phyloP scores from a whole-genome alignment of 257 asterid species.

The Gentiana macrophylla region DNA sequence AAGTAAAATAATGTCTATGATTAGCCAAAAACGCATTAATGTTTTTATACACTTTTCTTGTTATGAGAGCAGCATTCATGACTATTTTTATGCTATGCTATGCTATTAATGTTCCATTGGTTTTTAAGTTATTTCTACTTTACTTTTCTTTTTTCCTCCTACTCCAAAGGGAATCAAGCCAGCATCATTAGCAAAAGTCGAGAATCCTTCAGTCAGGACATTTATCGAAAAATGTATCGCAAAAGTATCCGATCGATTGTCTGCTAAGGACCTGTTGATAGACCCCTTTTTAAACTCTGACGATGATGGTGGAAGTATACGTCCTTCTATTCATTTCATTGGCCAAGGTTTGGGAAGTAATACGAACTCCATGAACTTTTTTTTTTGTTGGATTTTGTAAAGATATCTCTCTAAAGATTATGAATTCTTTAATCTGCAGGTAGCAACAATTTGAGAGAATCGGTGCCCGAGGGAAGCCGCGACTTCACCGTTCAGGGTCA shows the following conservation, averaged over 20 bases:
- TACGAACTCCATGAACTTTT: constrained; percentile 1
- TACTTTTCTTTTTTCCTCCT: background rate
- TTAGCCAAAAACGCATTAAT: too few species aligned
- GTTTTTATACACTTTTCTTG: too few species aligned
- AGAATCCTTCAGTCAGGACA: constrained; percentile 56
- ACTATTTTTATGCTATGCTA: too few species aligned
- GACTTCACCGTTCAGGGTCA: constrained; percentile 84
- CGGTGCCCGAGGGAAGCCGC: constrained; percentile 57
- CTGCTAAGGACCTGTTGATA: constrained; percentile 78
- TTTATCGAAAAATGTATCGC: constrained; percentile 93
- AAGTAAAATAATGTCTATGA: too few species aligned
- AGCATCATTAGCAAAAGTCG: constrained; percentile 79
- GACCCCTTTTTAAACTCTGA: constrained; percentile 74
- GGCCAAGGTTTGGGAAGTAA: constrained; percentile 33
- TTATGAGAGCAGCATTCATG: too few species aligned
- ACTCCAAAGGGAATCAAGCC: constrained; percentile 79
- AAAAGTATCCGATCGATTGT: constrained; percentile 55
- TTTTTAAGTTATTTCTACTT: background rate
- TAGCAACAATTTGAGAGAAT: constrained; percentile 28
- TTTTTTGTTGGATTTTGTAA: constrained; percentile 2
- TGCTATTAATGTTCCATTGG: background rate
- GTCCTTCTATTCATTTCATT: constrained; percentile 29
- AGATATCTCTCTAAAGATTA: constrained; percentile 2
- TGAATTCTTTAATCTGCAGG: constrained; percentile 26
- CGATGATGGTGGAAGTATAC: constrained; percentile 45